phyloP scores from a whole-genome alignment of 805 yeast species.

The Starmerella geochares region DNA sequence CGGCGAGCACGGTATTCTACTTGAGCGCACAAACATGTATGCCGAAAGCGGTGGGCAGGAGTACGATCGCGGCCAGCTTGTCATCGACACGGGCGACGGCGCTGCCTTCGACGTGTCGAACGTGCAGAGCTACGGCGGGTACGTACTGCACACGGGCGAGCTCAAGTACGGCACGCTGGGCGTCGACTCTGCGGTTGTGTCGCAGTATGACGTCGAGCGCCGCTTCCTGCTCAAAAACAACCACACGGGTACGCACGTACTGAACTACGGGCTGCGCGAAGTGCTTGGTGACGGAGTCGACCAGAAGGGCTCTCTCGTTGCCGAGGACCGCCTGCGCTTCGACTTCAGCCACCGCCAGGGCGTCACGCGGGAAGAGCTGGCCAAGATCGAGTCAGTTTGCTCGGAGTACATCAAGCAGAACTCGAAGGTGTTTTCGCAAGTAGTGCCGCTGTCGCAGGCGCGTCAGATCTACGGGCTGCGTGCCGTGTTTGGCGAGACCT shows the following conservation, averaged over 20 bases:
- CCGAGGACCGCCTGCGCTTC: slow-evolving; percentile 89
- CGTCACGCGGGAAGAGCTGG: slow-evolving; percentile 58
- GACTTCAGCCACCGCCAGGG: slow-evolving; percentile 93
- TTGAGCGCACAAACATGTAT: slow-evolving; percentile 87
- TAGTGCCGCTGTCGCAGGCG: slow-evolving; percentile 66
- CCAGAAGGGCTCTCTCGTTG: slow-evolving; percentile 94
- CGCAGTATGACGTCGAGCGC: slow-evolving; percentile 82
- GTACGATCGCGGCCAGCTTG: slow-evolving; percentile 85
- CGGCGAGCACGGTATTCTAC: slow-evolving; percentile 62
- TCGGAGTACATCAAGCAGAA: slow-evolving; percentile 63
- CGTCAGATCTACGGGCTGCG: slow-evolving; percentile 72
- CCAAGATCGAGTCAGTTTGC: slow-evolving; percentile 62
- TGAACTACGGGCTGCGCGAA: slow-evolving; percentile 78
- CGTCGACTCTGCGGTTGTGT: slow-evolving; percentile 63
- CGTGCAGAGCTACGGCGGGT: slow-evolving; percentile 89
- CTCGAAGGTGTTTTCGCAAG: slow-evolving; percentile 66
- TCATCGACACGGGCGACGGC: slow-evolving; percentile 82
- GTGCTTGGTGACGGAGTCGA: slow-evolving; percentile 81
- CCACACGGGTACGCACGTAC: slow-evolving; percentile 96
- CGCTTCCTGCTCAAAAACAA: slow-evolving; percentile 95
- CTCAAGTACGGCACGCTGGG: slow-evolving; percentile 64
- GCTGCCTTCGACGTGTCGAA: slow-evolving; percentile 84
- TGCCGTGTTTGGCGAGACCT: slow-evolving; percentile 97
- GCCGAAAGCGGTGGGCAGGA: slow-evolving; percentile 99
- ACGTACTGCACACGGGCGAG: slow-evolving; percentile 87